Conservation (phyloP, 2,329 filamentous ascomycete species). For the Blumeria hordei region DNA sequence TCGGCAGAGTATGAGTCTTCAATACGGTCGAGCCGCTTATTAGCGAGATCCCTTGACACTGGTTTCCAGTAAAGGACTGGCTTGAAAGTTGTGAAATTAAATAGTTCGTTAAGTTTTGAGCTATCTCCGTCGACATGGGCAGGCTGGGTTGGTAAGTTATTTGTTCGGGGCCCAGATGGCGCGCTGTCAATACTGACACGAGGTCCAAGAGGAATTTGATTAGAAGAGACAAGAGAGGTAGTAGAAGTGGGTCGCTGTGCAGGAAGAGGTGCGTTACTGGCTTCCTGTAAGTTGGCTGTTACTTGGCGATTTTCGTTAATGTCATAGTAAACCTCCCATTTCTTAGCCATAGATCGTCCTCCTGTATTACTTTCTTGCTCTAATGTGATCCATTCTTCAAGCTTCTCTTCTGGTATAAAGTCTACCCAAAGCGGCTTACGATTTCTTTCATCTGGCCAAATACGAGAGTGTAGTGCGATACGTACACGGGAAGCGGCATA, state of each 20-base stretch:
- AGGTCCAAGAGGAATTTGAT: constrained; percentile 12
- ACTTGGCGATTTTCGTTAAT: constrained; percentile 28
- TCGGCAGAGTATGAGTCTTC: constrained; percentile 19
- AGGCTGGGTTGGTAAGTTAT: constrained; percentile 1
- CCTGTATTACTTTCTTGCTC: constrained; percentile 29
- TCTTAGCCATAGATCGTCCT: constrained; percentile 19
- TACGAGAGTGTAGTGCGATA: constrained; percentile 45
- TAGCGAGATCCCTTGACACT: constrained; percentile 37
- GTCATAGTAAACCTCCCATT: constrained; percentile 56
- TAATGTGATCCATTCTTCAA: constrained; percentile 47
- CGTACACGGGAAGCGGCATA: constrained; percentile 56
- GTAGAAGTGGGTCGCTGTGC: constrained; percentile 8
- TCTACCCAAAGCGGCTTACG: constrained; percentile 73
- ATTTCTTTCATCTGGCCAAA: constrained; percentile 73
- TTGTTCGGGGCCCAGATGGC: constrained; percentile 13
- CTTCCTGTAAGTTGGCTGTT: constrained; percentile 30
- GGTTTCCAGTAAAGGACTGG: constrained; percentile 40
- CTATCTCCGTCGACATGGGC: constrained; percentile 1
- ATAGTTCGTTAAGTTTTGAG: constrained; percentile 27
- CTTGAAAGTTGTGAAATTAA: constrained; percentile 32
- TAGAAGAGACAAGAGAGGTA: not conserved
- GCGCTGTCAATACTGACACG: constrained; percentile 11
- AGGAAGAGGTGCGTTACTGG: constrained; percentile 9
- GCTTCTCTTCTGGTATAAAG: constrained; percentile 56
- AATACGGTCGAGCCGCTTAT: constrained; percentile 37